These are phyloP conservation scores for Penicillium pancosmium DNA, from an alignment of 495 filamentous ascomycete species.

Conservation along the genomic window DNA sequence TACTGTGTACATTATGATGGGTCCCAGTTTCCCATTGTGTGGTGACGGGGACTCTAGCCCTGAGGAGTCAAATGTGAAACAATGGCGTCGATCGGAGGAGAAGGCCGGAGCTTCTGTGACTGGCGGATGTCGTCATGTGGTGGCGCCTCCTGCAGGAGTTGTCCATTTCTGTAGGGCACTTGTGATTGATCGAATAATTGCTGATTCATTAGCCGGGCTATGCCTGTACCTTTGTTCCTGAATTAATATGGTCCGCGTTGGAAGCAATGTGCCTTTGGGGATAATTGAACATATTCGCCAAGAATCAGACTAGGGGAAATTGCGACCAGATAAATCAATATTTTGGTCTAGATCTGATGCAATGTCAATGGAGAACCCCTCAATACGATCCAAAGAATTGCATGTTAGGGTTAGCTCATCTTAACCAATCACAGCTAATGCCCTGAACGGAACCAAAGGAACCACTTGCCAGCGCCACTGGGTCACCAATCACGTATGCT, in stretches of 20 bases:
- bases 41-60: neutral
- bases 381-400: neutral
- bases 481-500: neutral
- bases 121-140: constrained; percentile 6
- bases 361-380: constrained; percentile 4
- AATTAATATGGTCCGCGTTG: neutral
- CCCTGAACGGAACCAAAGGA: constrained; percentile 2
- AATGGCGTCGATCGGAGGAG: constrained; percentile 8
- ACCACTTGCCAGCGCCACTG: neutral
- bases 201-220: neutral
- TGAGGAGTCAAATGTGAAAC: constrained; percentile 3
- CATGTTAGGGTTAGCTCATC: neutral
- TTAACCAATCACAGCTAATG: neutral
- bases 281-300: neutral
- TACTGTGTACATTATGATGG: neutral
- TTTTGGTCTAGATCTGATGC: constrained; percentile 3
- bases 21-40: neutral
- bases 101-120: neutral
- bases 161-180: neutral
- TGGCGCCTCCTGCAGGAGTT: constrained; percentile 1
- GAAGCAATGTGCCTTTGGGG: neutral
- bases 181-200: neutral
- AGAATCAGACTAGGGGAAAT: neutral
- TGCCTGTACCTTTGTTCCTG: neutral
- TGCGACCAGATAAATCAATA: neutral